Percentiles rank a stretch among this genome's conserved stretches.
phyloP scores from a whole-genome alignment of 1,139 yeast species.

The Kodamaea fungicola region DNA sequence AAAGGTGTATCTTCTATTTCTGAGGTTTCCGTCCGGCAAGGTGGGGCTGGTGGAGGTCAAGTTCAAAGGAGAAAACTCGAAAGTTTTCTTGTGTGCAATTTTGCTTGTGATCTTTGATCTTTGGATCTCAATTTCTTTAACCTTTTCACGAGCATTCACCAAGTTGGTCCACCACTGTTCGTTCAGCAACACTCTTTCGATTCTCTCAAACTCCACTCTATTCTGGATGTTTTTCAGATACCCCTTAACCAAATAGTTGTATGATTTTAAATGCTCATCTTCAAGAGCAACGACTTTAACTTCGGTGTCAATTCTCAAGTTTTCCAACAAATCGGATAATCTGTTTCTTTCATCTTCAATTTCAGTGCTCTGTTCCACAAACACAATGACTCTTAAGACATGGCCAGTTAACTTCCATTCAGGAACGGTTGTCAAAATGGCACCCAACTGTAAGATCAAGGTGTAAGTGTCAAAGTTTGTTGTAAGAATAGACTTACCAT shows the following conservation, averaged over 20 bases:
- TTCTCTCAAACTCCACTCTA: conserved; percentile 23
- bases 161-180: conserved; percentile 70
- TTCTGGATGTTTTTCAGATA: conserved; percentile 28
- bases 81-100: conserved; percentile 6
- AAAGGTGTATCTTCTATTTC: conserved; percentile 44
- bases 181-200: conserved; percentile 29
- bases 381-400: conserved; percentile 73
- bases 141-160: conserved; percentile 49
- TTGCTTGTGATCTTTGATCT: conserved; percentile 12
- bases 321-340: conserved; percentile 60
- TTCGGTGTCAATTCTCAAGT: conserved; percentile 77
- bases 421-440: conserved; percentile 87
- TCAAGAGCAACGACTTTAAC: conserved; percentile 67
- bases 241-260: conserved; percentile 78
- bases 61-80: conserved; percentile 25
- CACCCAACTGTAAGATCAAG: conserved; percentile 85
- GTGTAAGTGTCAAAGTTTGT: conserved; percentile 96
- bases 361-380: conserved; percentile 75
- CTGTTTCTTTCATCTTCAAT: conserved; percentile 66
- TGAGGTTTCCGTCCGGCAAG: conserved; percentile 12
- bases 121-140: conserved; percentile 33
- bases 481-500: conserved; percentile 69
- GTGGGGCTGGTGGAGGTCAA: conserved; percentile 19
- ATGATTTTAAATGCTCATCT: conserved; percentile 56
- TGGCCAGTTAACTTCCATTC: conserved; percentile 78